phyloP scores from a whole-genome alignment of 768 basidiomycete genomes.

The Russula virescens region DNA sequence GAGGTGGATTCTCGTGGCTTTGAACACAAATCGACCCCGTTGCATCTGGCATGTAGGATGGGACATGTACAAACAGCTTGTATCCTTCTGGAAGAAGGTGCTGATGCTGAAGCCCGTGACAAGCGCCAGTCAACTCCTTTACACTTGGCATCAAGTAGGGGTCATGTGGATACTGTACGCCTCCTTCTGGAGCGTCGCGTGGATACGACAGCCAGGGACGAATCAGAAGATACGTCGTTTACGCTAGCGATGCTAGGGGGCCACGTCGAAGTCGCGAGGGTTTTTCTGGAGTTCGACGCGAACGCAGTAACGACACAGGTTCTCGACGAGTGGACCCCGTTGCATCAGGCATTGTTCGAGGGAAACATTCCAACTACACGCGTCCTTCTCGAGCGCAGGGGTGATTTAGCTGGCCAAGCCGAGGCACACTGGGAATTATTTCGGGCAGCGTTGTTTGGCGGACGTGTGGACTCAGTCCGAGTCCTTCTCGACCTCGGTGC shows the following conservation, averaged over 20 bases:
- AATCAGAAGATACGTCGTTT: background rate
- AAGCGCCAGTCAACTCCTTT: background rate
- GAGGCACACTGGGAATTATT: too few species aligned
- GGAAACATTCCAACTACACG: background rate
- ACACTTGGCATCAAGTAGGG: background rate
- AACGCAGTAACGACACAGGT: background rate
- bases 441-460: too few species aligned
- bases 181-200: background rate
- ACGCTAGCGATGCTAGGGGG: background rate
- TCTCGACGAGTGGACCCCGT: background rate
- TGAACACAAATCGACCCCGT: background rate
- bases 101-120: background rate
- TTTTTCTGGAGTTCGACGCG: background rate
- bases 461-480: too few species aligned
- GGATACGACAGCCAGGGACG: background rate
- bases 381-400: background rate
- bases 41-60: background rate
- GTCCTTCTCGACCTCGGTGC: too few species aligned
- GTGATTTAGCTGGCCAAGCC: too few species aligned
- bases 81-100: background rate
- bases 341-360: background rate
- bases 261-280: background rate
- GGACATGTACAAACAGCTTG: background rate
- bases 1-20: background rate
- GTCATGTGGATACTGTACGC: background rate